phyloP scores from a whole-genome alignment of 2,329 filamentous ascomycete species.

The Penicillium sp. region DNA sequence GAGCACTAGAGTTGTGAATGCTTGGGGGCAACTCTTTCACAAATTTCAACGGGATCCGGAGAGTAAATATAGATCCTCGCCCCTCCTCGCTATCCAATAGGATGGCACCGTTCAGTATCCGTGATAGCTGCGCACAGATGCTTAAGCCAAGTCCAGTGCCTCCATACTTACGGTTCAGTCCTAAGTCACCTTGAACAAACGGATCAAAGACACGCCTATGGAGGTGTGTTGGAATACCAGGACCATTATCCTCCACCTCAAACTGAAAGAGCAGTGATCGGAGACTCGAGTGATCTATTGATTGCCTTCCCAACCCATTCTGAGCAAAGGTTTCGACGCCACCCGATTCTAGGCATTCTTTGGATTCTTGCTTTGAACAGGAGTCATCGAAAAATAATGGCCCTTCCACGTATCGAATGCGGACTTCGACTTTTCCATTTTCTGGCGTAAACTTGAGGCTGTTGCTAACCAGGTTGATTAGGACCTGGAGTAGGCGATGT shows the following conservation, averaged over 20 bases:
- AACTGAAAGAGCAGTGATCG: conserved; percentile 80
- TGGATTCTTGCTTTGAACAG: background rate
- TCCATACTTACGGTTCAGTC: conserved; percentile 85
- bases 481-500: conserved; percentile 86
- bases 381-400: background rate
- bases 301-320: background rate
- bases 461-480: conserved; percentile 80
- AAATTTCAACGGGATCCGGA: conserved; percentile 80
- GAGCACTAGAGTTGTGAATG: conserved; percentile 25
- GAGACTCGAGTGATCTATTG: conserved; percentile 56
- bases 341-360: too few species aligned
- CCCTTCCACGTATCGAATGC: conserved; percentile 68
- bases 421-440: conserved; percentile 74
- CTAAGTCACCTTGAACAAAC: conserved; percentile 90
- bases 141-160: conserved; percentile 86
- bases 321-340: too few species aligned
- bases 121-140: conserved; percentile 85
- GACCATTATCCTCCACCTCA: conserved; percentile 84
- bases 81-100: conserved; percentile 71
- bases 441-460: conserved; percentile 86
- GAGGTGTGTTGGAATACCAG: conserved; percentile 78
- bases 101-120: conserved; percentile 80
- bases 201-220: conserved; percentile 88
- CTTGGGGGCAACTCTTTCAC: conserved; percentile 66
- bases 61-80: conserved; percentile 77